Conservation (phyloP, 768 basidiomycete species). For the Auricularia cornea region DNA sequence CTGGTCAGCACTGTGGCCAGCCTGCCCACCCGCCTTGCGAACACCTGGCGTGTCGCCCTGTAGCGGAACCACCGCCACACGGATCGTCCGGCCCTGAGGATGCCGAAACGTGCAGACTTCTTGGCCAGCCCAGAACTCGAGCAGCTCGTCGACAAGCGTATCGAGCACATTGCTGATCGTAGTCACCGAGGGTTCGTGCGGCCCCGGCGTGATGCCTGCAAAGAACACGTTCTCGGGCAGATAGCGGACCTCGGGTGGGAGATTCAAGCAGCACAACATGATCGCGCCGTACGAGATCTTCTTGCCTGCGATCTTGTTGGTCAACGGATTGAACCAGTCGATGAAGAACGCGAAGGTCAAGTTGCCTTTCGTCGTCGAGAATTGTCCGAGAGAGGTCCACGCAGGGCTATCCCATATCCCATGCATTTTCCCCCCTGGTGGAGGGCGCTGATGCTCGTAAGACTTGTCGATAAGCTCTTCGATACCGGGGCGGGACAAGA, state of each 20-base stretch:
- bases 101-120: slow-evolving; percentile 19
- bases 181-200: slow-evolving; percentile 24
- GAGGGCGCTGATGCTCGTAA: neutral
- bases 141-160: slow-evolving; percentile 30
- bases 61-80: slow-evolving; percentile 22
- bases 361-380: neutral
- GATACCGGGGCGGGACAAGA: neutral
- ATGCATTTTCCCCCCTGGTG: neutral
- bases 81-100: slow-evolving; percentile 20
- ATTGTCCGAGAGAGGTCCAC: neutral
- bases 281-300: slow-evolving; percentile 19
- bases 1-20: neutral
- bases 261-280: slow-evolving; percentile 29
- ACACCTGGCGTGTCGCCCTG: slow-evolving; percentile 31
- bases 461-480: neutral
- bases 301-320: slow-evolving; percentile 22
- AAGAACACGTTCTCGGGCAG: slow-evolving; percentile 34
- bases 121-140: slow-evolving; percentile 26
- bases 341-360: slow-evolving; percentile 20
- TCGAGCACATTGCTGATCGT: slow-evolving; percentile 32
- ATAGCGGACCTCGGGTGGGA: slow-evolving; percentile 28
- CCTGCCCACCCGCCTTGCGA: slow-evolving; percentile 22
- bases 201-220: slow-evolving; percentile 34
- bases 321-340: slow-evolving; percentile 31
- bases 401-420: neutral